Evolutionary conservation across 768 basidiomycete species (phyloP), one percentile per base, ranked within the genome.

Genomic region (Floccularia luteovirens): DNA sequence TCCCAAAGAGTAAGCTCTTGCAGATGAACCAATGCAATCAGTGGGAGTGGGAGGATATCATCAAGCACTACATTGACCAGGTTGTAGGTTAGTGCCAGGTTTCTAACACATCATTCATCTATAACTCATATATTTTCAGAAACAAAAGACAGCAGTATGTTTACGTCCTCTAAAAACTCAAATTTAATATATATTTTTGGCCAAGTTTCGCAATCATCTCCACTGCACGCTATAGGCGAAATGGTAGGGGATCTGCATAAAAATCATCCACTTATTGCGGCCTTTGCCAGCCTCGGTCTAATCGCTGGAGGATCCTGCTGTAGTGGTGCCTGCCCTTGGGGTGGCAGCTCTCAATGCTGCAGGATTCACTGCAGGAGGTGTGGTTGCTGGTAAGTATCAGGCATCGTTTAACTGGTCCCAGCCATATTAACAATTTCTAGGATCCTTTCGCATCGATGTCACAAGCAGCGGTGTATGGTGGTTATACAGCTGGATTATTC

Each of bases 241-340:
- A 14, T 14, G 10, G 27, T 30, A 10, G 14, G 10, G 14, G 8
- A 34, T 14, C 16, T 34, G 20, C n/a, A 12, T 17, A 7, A 17
- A 17, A 7, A 34, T 8, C 32, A 34, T 17, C 32, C 32, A 6
- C 20, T 14, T 34, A 34, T 34, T 17, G 32, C 20, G 8, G 32
- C 32, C 8, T 34, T 19, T 34, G 32, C 32, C 16, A 19, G 32
- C 8, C 20, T 12, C n/a, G 32, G 32, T 12, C 32, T 60, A 13
- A 50, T 58, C n/a, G 48, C 57, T n/a, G 54, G 57, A 1, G 59
- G 59, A 2, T 51, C 54, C 1, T 47, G 42, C 2, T 2, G 51
- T 60, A 4, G 38, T 58, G 14, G 43, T 58, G 11, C 55, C 55
- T 27, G 55, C 54, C 1, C 38, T 57, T 8, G 57, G 57, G 2